phyloP scores from a whole-genome alignment of 208 protist genomes.

The Wallacemonas sp. region DNA sequence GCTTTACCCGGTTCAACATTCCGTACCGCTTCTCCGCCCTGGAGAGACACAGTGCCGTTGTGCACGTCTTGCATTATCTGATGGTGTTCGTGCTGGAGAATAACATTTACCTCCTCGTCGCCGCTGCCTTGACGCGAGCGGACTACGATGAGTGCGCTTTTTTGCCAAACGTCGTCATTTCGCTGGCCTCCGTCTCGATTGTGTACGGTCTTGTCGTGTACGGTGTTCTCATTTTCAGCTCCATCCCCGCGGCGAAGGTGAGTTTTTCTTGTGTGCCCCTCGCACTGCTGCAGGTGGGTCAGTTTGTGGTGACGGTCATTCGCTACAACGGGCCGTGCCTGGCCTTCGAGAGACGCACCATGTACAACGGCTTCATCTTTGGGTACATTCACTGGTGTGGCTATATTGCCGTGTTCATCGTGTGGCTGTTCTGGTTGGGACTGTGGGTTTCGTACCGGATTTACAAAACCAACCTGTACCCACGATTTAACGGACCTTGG shows the following conservation, averaged over 20 bases:
- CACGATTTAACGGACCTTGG: conserved; percentile 25
- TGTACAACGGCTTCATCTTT: conserved; percentile 33
- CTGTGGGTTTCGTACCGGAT: conserved; percentile 18
- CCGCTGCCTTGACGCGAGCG: conserved; percentile 12
- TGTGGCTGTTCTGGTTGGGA: conserved; percentile 43
- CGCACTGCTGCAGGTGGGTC: conserved; percentile 27
- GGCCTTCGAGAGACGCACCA: neutral
- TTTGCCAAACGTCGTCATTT: conserved; percentile 27
- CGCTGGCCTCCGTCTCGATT: conserved; percentile 28
- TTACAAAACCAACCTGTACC: conserved; percentile 25
- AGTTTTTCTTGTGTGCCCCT: conserved; percentile 38
- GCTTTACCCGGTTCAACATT: conserved; percentile 74
- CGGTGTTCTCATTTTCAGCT: conserved; percentile 20
- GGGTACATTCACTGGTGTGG: conserved; percentile 38
- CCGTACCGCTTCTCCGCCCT: conserved; percentile 23
- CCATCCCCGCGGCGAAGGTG: conserved; percentile 21
- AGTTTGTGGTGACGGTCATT: conserved; percentile 25
- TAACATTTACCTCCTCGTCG: conserved; percentile 48
- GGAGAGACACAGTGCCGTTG: conserved; percentile 35
- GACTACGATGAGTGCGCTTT: conserved; percentile 20
- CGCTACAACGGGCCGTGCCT: neutral
- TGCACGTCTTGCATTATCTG: conserved; percentile 42
- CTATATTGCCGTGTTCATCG: conserved; percentile 29
- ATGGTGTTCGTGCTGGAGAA: conserved; percentile 59
- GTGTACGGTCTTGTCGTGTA: conserved; percentile 32